Evolutionary conservation across 2,329 filamentous ascomycete genomes (phyloP), one percentile per base, ranked within the genome.

Genomic region (Cercospora citrullina): DNA sequence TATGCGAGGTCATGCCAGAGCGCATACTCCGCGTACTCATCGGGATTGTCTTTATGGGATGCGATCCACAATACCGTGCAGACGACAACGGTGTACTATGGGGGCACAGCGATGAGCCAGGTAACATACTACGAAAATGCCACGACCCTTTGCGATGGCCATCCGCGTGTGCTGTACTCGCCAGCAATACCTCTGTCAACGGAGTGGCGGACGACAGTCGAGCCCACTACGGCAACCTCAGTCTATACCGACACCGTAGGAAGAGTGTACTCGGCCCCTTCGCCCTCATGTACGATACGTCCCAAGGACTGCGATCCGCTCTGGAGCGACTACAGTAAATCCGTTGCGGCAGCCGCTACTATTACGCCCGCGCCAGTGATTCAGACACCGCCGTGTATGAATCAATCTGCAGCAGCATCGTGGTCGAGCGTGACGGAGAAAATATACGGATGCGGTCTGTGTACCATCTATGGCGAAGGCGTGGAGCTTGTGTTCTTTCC

Each of bases 401-500:
- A 74, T 42, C 65, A 64, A 21, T 73, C 63, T 48, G 67, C 55
- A n/a, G 72, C 70, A 1, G 60, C 64, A 0, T 65, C 64, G 0
- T 65, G 66, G n/a, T 69, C 68, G 5, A 59, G 62, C 10, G 63
- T 68, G 14, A 65, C 55, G 6, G 68, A 67, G 9, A 63, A 64
- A 9, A 66, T 76, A 21, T 72, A 71, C 42, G 75, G 73, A 8
- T 77, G 76, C 60, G 75, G 75, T 4, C 51, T 59, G n/a, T 77
- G 76, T 55, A 77, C 75, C 5, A 76, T 77, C 10, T 76, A 71
- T 53, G 75, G 76, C n/a, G 36, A 72, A 18, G 73, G 72, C 7
- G 76, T 77, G 1, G 69, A 75, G 53, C 68, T 77, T 18, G 69
- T 77, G 2, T 77, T 75, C 68, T 77, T 75, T 48, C 62, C 62